Percentiles rank a stretch among this genome's conserved stretches.
Conservation (phyloP, 495 filamentous ascomycete genomes). For the Pseudoneurospora amorphoporcata region DNA sequence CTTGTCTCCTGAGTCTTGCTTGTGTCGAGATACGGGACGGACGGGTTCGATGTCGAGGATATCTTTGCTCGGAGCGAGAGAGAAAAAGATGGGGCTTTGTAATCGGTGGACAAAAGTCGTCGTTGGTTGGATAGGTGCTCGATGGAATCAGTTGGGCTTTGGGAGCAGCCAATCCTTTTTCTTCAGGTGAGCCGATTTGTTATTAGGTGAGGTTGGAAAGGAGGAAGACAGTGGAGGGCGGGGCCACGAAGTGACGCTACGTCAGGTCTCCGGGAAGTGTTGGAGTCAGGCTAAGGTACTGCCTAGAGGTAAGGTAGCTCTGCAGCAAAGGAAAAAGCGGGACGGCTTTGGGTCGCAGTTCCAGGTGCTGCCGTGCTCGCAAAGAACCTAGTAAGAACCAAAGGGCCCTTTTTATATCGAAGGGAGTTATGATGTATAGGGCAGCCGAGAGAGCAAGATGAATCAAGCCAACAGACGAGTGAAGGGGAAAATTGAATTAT, state of each 20-base stretch:
- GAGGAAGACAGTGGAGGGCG: background rate
- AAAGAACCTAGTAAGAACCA: background rate
- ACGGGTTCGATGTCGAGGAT: constrained; percentile 6
- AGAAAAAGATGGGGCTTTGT: background rate
- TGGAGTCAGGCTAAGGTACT: background rate
- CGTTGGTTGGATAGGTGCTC: background rate
- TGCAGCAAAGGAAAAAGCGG: background rate
- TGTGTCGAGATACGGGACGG: background rate
- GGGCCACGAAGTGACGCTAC: constrained; percentile 1
- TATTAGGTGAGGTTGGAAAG: background rate
- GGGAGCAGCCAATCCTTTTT: background rate
- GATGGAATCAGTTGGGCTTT: background rate
- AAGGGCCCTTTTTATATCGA: background rate
- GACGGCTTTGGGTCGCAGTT: background rate
- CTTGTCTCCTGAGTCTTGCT: constrained; percentile 1
- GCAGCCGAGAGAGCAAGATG: background rate
- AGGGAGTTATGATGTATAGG: background rate
- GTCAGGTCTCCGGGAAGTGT: background rate
- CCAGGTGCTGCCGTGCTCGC: background rate
- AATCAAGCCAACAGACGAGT: background rate
- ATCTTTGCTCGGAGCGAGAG: background rate
- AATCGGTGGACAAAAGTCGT: background rate
- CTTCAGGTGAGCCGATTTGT: background rate
- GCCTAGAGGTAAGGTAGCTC: background rate
- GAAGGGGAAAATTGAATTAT: background rate